Evolutionary conservation across 345 rosid genomes (phyloP), one percentile per base, ranked within the genome.

Genomic region (Rhodamnia rubescens): DNA sequence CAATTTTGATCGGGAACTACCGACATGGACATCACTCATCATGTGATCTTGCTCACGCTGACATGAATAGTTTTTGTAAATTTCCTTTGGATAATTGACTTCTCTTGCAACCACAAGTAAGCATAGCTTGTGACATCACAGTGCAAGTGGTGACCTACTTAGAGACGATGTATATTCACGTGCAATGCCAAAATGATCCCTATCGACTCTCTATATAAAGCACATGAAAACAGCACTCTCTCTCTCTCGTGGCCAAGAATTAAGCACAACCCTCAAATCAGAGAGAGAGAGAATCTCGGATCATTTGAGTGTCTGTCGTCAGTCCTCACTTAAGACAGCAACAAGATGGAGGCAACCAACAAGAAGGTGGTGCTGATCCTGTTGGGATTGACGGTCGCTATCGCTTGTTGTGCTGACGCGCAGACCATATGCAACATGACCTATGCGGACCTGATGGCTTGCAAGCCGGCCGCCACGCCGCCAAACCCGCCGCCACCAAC

Each of bases 361-460:
- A 11, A 51, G 53, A 51, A 12, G 53, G 44, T 42, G 44, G 14
- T 13, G 15, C 4, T 13, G 14, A 51, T 51, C 5, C 53, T 51
- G 53, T 51, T 51, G 53, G 53, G 53, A 51, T 51, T 86, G 52
- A 4, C 87, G 40, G 47, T 81, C 5, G 87, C 82, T n/a, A 50
- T 89, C 40, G 88, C 85, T 42, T 74, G 84, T 52, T 56, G 86
- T 47, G 26, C 84, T 53, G 11, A 85, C 53, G 92, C 88, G 5
- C 94, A 93, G 78, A 87, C 82, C 61, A 84, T 93, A 7, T 93
- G 95, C 87, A 91, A 91, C 61, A 82, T 92, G 21, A 81, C 88
- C 1, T 26, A 69, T 54, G 61, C 90, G 1, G 92, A 91, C 2
- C 51, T 92, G 26, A 90, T 88, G 91, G 84, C 88, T 3, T 93